phyloP scores from a whole-genome alignment of 352 stramenopile genomes.

The Phytophthora sp. region DNA sequence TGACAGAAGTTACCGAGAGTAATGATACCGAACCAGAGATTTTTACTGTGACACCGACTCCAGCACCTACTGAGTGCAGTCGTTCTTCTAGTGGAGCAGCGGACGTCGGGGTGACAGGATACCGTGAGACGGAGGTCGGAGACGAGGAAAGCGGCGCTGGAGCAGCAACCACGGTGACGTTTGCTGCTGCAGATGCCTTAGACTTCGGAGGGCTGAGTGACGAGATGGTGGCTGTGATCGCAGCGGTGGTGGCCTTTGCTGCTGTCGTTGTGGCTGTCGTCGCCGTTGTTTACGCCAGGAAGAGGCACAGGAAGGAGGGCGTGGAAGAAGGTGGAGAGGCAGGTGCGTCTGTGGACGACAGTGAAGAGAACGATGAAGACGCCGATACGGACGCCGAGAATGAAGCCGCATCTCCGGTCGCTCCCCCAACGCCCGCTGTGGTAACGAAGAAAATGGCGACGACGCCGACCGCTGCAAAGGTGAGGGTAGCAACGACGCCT shows the following conservation, averaged over 20 bases:
- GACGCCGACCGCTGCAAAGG: constrained; percentile 22
- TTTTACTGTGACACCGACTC: constrained; percentile 7
- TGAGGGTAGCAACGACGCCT: constrained; percentile 7
- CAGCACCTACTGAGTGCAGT: neutral
- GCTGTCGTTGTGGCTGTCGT: constrained; percentile 25
- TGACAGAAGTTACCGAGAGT: constrained; percentile 2
- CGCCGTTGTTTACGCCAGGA: constrained; percentile 27
- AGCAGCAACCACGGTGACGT: constrained; percentile 6
- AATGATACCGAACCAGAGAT: constrained; percentile 10
- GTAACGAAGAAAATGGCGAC: constrained; percentile 20
- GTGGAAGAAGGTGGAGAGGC: constrained; percentile 14
- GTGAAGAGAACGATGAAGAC: constrained; percentile 17
- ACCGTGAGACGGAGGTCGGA: constrained; percentile 16
- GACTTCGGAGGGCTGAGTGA: constrained; percentile 13
- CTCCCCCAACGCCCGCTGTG: constrained; percentile 25
- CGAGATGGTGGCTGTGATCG: constrained; percentile 21
- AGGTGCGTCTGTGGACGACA: neutral
- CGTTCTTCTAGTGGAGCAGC: constrained; percentile 18
- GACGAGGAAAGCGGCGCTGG: constrained; percentile 14
- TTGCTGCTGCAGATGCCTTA: constrained; percentile 17
- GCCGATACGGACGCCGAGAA: constrained; percentile 1
- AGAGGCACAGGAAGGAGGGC: constrained; percentile 18
- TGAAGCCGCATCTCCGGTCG: constrained; percentile 1
- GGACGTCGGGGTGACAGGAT: neutral
- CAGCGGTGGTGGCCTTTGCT: constrained; percentile 26